phyloP scores from a whole-genome alignment of 1,284 basidiomycete species.

The Pseudozyma pruni region DNA sequence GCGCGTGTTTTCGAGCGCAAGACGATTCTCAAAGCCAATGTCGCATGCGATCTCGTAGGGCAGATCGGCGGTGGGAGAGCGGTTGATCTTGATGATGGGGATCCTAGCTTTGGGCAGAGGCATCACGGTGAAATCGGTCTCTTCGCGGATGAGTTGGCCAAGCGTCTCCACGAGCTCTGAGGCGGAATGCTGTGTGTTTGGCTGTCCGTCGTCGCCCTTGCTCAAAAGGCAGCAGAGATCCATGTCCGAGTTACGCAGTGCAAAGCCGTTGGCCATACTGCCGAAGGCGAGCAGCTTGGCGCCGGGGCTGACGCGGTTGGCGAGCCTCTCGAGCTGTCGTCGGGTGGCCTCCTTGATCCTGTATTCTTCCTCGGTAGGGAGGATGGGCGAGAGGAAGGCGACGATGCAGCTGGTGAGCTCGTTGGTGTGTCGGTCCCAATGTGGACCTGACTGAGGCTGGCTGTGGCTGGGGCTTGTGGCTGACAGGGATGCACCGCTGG shows the following conservation, averaged over 20 bases:
- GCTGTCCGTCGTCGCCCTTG: conserved; percentile 31
- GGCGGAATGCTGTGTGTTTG: conserved; percentile 69
- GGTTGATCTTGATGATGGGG: conserved; percentile 95
- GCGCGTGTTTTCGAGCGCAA: conserved; percentile 96
- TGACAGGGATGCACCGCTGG: background rate
- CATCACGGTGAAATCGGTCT: conserved; percentile 98
- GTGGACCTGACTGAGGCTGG: conserved; percentile 23
- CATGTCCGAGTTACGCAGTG: conserved; percentile 96
- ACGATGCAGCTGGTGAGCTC: conserved; percentile 65
- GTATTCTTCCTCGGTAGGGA: conserved; percentile 67
- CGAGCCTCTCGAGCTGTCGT: conserved; percentile 90
- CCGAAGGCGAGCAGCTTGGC: conserved; percentile 92
- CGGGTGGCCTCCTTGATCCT: conserved; percentile 88
- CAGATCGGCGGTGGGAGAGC: conserved; percentile 85
- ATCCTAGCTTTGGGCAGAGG: conserved; percentile 95
- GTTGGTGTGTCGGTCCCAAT: conserved; percentile 60
- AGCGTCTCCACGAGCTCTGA: conserved; percentile 93
- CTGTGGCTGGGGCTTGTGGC: conserved; percentile 29
- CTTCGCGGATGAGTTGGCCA: conserved; percentile 89
- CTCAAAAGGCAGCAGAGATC: conserved; percentile 91
- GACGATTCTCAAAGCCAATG: conserved; percentile 96
- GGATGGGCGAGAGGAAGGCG: conserved; percentile 63
- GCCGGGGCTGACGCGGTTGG: conserved; percentile 90
- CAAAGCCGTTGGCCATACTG: conserved; percentile 87
- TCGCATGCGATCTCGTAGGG: conserved; percentile 82